Evolutionary conservation across 139 green algal genomes (phyloP).

Genomic region (Picochlorum sp.): DNA sequence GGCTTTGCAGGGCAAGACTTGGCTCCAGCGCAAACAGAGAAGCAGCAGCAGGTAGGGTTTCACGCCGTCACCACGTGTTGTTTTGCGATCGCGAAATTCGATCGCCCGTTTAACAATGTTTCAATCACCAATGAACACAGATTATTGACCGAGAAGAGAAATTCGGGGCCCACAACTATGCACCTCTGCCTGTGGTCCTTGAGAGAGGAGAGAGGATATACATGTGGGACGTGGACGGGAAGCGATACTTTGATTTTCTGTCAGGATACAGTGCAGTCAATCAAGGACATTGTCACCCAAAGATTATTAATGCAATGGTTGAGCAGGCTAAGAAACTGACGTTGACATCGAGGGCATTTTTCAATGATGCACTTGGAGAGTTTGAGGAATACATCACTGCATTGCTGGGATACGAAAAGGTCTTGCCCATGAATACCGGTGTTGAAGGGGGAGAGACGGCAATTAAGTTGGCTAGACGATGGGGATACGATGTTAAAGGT

Average conservation of each 20-base stretch:
- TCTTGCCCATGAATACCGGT: conserved; percentile 96
- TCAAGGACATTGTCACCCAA: conserved; percentile 95
- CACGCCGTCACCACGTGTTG: neutral
- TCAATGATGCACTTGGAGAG: conserved; percentile 88
- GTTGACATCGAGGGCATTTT: conserved; percentile 92
- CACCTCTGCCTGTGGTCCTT: conserved; percentile 80
- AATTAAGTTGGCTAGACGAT: conserved; percentile 81
- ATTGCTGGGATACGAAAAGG: conserved; percentile 88
- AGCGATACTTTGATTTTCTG: conserved; percentile 83
- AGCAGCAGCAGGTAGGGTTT: neutral
- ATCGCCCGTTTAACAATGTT: too few relatives aligned
- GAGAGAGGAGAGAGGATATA: conserved; percentile 50
- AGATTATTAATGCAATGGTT: conserved; percentile 80
- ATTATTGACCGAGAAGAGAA: conserved; percentile 67
- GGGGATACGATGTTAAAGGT: conserved; percentile 90
- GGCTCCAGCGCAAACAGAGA: neutral
- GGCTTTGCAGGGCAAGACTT: neutral
- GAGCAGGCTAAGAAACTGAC: conserved; percentile 73
- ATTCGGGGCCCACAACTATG: conserved; percentile 87
- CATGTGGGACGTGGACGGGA: conserved; percentile 78
- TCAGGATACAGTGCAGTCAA: conserved; percentile 88
- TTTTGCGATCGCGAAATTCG: neutral
- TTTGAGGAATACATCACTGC: conserved; percentile 90
- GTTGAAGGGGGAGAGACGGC: conserved; percentile 95
- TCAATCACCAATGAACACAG: conserved; percentile 36